Evolutionary conservation across 257 asterid species (phyloP).

Genomic region (Solanum pinnatisectum): DNA sequence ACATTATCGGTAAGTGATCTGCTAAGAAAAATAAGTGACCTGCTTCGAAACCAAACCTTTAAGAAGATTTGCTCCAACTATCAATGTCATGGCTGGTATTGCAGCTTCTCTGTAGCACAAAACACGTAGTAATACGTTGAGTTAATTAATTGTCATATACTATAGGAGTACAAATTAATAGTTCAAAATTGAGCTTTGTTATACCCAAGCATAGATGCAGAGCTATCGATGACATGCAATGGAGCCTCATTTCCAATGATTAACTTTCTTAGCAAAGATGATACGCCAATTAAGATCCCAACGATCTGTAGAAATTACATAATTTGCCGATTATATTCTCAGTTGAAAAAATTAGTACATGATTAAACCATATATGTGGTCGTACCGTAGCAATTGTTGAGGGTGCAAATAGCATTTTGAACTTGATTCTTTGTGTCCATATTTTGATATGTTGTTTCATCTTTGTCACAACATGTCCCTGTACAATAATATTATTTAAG

Average conservation of each 20-base stretch:
- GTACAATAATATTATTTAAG: not conserved
- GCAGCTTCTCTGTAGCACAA: conserved; percentile 13
- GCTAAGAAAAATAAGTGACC: too few species aligned
- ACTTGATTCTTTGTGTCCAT: not conserved
- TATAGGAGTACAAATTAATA: not conserved
- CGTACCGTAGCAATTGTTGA: conserved; percentile 10
- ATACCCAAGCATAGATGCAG: conserved; percentile 10
- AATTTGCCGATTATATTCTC: not conserved
- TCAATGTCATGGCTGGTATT: conserved; percentile 15
- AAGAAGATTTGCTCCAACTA: conserved; percentile 20
- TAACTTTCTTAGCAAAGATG: not conserved
- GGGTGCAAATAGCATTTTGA: conserved; percentile 18
- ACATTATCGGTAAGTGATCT: not conserved
- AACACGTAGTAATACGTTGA: not conserved
- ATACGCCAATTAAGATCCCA: conserved; percentile 6
- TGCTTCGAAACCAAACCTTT: not conserved
- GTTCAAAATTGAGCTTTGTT: not conserved
- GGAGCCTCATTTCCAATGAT: conserved; percentile 8
- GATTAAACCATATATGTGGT: not conserved
- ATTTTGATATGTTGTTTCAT: not conserved
- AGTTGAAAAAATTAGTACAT: too few species aligned
- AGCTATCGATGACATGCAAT: conserved; percentile 8
- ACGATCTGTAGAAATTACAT: not conserved
- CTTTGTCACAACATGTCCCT: not conserved
- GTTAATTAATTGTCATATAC: not conserved